Evolutionary conservation across 306 rosid species (phyloP).

Genomic region (Citrullus mucosospermus): DNA sequence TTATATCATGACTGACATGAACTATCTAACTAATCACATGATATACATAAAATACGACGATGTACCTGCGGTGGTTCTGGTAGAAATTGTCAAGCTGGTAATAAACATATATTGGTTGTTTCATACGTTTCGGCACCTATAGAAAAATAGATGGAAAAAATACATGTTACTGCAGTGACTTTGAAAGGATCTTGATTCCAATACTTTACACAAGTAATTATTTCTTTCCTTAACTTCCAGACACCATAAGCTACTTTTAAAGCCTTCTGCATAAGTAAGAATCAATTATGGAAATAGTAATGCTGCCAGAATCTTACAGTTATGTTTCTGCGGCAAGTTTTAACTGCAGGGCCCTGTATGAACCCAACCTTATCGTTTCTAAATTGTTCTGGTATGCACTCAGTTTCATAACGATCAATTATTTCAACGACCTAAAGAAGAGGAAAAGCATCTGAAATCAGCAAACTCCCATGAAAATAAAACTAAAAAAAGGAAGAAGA

Average conservation of each 20-base stretch:
- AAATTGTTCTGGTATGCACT: conserved; percentile 28
- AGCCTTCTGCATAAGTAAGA: not conserved
- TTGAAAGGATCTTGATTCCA: not conserved
- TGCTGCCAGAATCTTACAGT: conserved; percentile 20
- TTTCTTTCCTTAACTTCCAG: not conserved
- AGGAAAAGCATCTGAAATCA: conserved; percentile 18
- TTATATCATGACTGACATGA: not conserved
- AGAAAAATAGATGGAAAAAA: conserved; percentile 13
- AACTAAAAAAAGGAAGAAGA: not conserved
- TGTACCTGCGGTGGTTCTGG: conserved; percentile 87
- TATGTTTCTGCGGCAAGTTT: conserved; percentile 36
- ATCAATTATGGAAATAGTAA: not conserved
- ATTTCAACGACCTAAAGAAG: conserved; percentile 69
- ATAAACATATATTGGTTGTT: conserved; percentile 62
- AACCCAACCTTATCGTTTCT: conserved; percentile 33
- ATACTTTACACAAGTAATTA: not conserved
- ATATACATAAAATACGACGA: not conserved
- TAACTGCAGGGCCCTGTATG: conserved; percentile 36
- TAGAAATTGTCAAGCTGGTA: conserved; percentile 92
- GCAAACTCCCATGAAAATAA: not conserved
- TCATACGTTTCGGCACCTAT: conserved; percentile 65
- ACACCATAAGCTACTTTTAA: not conserved
- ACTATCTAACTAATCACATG: not conserved
- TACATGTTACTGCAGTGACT: not conserved
- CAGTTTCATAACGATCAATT: conserved; percentile 58